Percentiles rank a stretch among this genome's conserved stretches.
phyloP scores from a whole-genome alignment of 2,329 filamentous ascomycete species.

The Penicillium rolfsii region DNA sequence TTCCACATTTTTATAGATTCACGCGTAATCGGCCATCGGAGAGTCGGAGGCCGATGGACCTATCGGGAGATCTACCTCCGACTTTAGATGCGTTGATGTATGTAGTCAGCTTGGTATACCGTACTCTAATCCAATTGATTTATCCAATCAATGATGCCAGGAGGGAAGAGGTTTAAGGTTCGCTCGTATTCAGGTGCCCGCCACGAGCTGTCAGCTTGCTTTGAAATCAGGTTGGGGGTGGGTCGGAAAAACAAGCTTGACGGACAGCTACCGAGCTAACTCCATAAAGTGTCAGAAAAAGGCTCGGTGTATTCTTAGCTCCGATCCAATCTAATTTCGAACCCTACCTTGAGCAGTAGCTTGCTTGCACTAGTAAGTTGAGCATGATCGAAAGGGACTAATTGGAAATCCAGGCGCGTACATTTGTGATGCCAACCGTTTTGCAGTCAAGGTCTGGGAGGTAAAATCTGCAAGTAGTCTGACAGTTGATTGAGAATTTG shows the following conservation, averaged over 20 bases:
- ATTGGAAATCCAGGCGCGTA: neutral
- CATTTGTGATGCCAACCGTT: neutral
- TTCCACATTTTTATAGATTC: neutral
- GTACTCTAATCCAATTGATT: neutral
- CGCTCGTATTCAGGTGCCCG: neutral
- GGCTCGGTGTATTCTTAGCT: neutral
- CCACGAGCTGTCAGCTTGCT: neutral
- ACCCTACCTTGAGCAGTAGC: neutral
- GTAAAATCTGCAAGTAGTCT: too few relatives aligned
- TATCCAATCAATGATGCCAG: neutral
- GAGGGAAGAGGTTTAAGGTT: neutral
- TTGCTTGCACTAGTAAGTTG: neutral
- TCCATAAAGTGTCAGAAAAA: neutral
- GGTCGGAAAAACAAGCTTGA: neutral
- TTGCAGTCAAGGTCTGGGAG: neutral
- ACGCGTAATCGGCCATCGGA: neutral
- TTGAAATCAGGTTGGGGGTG: constrained; percentile 1
- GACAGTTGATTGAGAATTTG: too few relatives aligned
- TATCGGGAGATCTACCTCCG: neutral
- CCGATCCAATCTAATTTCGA: neutral
- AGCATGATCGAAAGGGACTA: neutral
- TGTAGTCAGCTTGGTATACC: neutral
- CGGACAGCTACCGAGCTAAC: neutral
- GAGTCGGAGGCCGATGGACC: neutral
- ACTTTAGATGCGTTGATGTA: neutral